These are phyloP conservation scores for Pichia californica DNA, from an alignment of 805 yeast genomes.

Conservation along the genomic window DNA sequence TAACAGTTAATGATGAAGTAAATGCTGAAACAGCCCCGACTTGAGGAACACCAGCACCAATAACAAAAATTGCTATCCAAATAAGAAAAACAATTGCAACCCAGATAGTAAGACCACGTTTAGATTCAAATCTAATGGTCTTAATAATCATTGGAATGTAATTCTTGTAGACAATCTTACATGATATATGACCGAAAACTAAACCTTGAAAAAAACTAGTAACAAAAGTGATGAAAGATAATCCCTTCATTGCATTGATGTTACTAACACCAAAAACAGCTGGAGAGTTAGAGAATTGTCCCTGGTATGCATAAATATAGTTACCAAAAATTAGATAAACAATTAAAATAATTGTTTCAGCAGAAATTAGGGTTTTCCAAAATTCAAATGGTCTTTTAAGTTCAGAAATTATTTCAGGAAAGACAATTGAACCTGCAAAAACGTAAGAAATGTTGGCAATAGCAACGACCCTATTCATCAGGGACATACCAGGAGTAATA, in stretches of 20 bases:
- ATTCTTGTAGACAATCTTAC: conserved; percentile 38
- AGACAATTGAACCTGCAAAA: conserved; percentile 45
- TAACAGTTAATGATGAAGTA: conserved; percentile 22
- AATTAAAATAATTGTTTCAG: conserved; percentile 35
- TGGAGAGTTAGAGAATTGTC: conserved; percentile 38
- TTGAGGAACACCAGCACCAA: conserved; percentile 24
- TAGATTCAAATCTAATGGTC: conserved; percentile 29
- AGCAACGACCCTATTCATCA: conserved; percentile 31
- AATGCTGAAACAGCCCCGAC: conserved; percentile 20
- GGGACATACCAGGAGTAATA: conserved; percentile 11
- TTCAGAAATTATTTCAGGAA: conserved; percentile 43
- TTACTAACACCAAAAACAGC: conserved; percentile 38
- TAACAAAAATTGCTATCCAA: conserved; percentile 14
- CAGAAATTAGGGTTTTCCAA: conserved; percentile 39
- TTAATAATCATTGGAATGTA: conserved; percentile 29
- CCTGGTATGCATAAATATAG: conserved; percentile 38
- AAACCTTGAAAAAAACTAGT: conserved; percentile 39
- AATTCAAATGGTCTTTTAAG: conserved; percentile 43
- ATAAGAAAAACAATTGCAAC: conserved; percentile 9
- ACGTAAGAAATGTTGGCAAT: conserved; percentile 41
- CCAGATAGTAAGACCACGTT: conserved; percentile 23
- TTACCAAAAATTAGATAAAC: conserved; percentile 38
- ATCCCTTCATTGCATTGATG: conserved; percentile 27
- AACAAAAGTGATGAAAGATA: conserved; percentile 31
- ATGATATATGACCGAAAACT: conserved; percentile 40